Base-by-base conservation (phyloP, 805 yeast genomes). In the Metschnikowia rubicola region DNA sequence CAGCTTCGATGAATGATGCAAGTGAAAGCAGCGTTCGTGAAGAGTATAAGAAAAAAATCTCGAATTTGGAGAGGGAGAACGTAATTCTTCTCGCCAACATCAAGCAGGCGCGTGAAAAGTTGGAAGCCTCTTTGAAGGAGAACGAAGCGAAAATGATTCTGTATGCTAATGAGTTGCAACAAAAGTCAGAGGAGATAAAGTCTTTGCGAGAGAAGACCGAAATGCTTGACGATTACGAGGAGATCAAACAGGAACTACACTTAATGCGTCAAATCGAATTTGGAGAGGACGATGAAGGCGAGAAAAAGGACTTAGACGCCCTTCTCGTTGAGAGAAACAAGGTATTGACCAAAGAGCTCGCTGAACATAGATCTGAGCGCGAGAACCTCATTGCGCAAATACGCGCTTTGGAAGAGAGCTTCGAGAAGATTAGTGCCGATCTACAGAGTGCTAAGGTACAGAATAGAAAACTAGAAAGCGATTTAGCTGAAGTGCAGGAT, bases 251-350 rank as follows among this genome's bases (percentile, higher is more conserved):
- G 41, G 97, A 91, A 58, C 70, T 91, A 53, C 78, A 76, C 15
- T 78, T 89, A 26, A 63, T 90, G 50, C 81, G 85, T 60, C 83
- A 84, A 52, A 83, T 89, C 34, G 88, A 87, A 57, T 86, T 89
- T 66, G 91, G 91, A 3, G 70, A 67, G 12, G 71, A 62, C 3
- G 71, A 66, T 21, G 66, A 57, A 29, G 67, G 59, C 9, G 64
- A 57, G 7, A 59, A 58, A 8, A 61, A 53, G 10, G 56, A 56
- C 17, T 61, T 84, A 35, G 90, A 82, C 57, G 75, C 79, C n/a
- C 74, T 84, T 17, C 69, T 90, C 43, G 69, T 85, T 30, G 74
- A 80, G 34, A 79, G 89, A 53, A 90, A 89, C 65, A 87, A 85
- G 60, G 80, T 80, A 50, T 73, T 91, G 51, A 85, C 83, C 45